Evolutionary conservation across 257 asterid genomes (phyloP).

Genomic region (Eucommia ulmoides): DNA sequence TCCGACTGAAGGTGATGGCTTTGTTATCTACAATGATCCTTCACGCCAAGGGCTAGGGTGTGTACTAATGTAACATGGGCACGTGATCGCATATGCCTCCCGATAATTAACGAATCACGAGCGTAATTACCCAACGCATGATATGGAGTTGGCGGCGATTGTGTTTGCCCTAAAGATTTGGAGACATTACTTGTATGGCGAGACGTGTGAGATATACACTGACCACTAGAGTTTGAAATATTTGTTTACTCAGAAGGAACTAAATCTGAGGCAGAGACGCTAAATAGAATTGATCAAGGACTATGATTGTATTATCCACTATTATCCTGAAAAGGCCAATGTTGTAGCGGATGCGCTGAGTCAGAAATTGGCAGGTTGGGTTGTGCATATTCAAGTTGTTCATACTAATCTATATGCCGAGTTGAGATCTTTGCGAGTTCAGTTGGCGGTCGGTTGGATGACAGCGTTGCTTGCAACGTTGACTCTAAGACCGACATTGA

Average conservation of each 20-base stretch:
- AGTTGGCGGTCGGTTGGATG: too few relatives aligned
- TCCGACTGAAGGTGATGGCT: neutral
- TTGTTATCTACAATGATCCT: neutral
- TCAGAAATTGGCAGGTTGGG: too few relatives aligned
- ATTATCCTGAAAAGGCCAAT: neutral
- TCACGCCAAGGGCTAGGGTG: neutral
- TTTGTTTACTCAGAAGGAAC: neutral
- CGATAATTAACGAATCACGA: neutral
- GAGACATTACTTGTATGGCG: neutral
- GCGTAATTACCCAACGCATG: neutral
- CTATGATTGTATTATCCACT: neutral
- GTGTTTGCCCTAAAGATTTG: neutral
- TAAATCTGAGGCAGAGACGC: neutral
- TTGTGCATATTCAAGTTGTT: too few relatives aligned
- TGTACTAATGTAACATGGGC: neutral
- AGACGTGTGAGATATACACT: neutral
- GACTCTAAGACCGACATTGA: too few relatives aligned
- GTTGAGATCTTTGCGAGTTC: too few relatives aligned
- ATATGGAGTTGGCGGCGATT: neutral
- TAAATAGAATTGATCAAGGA: neutral
- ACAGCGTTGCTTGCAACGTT: too few relatives aligned
- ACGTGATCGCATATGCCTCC: neutral
- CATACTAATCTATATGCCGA: too few relatives aligned
- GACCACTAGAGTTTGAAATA: neutral
- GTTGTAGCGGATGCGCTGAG: neutral